Conservation (phyloP, 2,329 filamentous ascomycete genomes). For the Pseudopithomyces chartarum region DNA sequence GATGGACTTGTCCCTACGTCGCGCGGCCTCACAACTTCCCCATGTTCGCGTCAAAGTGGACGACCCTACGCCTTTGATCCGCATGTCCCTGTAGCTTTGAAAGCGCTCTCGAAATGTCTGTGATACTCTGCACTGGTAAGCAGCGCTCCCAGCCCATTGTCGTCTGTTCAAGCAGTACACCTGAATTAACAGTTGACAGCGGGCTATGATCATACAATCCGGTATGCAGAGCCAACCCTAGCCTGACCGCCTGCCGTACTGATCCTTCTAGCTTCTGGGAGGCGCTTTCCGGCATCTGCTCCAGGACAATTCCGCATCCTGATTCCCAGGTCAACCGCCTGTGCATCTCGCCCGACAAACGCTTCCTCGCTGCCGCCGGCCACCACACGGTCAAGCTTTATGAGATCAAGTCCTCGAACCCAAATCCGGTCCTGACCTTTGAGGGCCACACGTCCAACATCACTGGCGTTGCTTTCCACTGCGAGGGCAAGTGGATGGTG, state of each 20-base stretch:
- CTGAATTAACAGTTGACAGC: conserved; percentile 52
- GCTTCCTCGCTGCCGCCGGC: conserved; percentile 82
- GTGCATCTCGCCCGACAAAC: conserved; percentile 97
- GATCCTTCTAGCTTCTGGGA: conserved; percentile 82
- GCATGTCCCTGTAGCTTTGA: too few species aligned
- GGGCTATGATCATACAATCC: conserved; percentile 77
- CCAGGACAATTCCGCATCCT: conserved; percentile 94
- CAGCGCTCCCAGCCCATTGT: conserved; percentile 11
- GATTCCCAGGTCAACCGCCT: conserved; percentile 98
- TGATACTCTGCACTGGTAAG: conserved; percentile 70
- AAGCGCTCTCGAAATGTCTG: conserved; percentile 57
- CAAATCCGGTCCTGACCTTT: conserved; percentile 88
- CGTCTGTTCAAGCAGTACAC: not conserved
- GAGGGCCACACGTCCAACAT: conserved; percentile 96
- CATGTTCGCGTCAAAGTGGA: not conserved
- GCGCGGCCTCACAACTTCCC: too few species aligned
- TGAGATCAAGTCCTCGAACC: conserved; percentile 98
- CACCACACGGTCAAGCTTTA: conserved; percentile 94
- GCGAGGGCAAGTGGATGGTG: conserved; percentile 99
- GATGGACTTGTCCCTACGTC: too few species aligned
- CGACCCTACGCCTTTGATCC: too few species aligned
- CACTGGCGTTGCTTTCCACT: conserved; percentile 96
- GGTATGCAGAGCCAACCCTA: conserved; percentile 53
- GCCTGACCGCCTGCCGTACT: not conserved
- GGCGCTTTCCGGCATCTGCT: conserved; percentile 95